Conservation (phyloP, 1,139 yeast species). For the Protomyces macrosporus region DNA sequence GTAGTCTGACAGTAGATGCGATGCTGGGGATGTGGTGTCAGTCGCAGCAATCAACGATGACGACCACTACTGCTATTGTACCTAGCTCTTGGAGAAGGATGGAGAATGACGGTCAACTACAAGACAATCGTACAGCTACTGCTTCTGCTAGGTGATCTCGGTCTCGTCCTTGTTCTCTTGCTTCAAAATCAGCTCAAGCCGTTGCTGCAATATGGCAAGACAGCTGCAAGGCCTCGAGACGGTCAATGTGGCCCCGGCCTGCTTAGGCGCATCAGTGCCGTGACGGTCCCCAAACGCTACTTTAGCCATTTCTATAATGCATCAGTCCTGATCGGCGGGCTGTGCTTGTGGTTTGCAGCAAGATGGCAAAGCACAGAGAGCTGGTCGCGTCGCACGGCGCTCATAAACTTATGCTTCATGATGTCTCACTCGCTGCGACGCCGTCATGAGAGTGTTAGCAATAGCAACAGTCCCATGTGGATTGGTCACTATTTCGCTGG, state of each 20-base stretch:
- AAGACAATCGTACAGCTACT: not conserved
- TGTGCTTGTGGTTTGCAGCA: not conserved
- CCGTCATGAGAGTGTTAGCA: slow-evolving; percentile 51
- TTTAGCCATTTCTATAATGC: slow-evolving; percentile 46
- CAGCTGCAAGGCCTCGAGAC: slow-evolving; percentile 12
- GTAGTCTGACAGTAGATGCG: too few species aligned
- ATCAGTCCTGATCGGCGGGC: slow-evolving; percentile 23
- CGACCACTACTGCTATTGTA: too few species aligned
- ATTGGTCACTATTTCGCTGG: slow-evolving; percentile 74
- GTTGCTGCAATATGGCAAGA: slow-evolving; percentile 36
- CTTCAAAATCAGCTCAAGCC: slow-evolving; percentile 33
- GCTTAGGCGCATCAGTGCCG: slow-evolving; percentile 30
- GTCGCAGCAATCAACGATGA: too few species aligned
- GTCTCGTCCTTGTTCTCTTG: slow-evolving; percentile 34
- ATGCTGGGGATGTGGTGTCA: too few species aligned
- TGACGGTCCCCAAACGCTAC: slow-evolving; percentile 48
- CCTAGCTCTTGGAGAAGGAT: too few species aligned
- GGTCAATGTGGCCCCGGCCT: slow-evolving; percentile 26
- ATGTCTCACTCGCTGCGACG: slow-evolving; percentile 62
- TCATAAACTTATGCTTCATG: slow-evolving; percentile 36
- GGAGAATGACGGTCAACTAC: too few species aligned
- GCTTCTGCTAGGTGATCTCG: not conserved
- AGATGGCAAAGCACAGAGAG: not conserved
- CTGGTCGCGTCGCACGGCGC: not conserved
- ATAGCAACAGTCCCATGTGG: slow-evolving; percentile 60